These are phyloP conservation scores for Candida alai DNA, from an alignment of 805 yeast genomes.

Conservation along the genomic window DNA sequence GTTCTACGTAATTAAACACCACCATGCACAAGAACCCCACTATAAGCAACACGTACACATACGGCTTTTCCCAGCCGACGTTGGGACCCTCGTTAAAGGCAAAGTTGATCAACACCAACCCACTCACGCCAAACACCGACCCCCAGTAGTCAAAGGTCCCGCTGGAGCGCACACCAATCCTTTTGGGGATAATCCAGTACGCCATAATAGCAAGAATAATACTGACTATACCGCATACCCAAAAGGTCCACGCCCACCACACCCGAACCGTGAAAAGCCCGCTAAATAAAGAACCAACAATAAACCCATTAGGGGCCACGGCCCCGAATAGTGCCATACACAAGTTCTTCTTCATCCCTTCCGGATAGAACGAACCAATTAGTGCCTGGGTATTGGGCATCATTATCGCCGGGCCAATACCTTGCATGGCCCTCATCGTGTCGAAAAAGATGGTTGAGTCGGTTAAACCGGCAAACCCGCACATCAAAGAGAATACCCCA, in stretches of 20 bases:
- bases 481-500: constrained; percentile 19
- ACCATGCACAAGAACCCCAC: constrained; percentile 42
- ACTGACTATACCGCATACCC: constrained; percentile 24
- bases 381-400: constrained; percentile 34
- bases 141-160: constrained; percentile 27
- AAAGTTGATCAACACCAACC: constrained; percentile 61
- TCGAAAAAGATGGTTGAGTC: constrained; percentile 22
- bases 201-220: constrained; percentile 14
- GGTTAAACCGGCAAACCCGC: constrained; percentile 26
- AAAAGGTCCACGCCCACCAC: constrained; percentile 37
- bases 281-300: constrained; percentile 25
- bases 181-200: constrained; percentile 23
- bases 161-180: constrained; percentile 17
- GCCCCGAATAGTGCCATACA: constrained; percentile 30
- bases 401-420: constrained; percentile 31
- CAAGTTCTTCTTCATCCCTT: constrained; percentile 16
- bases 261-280: constrained; percentile 21
- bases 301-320: constrained; percentile 32
- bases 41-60: constrained; percentile 54
- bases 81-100: constrained; percentile 76
- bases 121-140: constrained; percentile 52
- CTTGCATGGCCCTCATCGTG: constrained; percentile 30
- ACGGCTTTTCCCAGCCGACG: constrained; percentile 64
- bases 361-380: constrained; percentile 29
- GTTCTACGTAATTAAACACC: constrained; percentile 48